A percentile compares a stretch with the other conserved stretches of the same genome.
Evolutionary conservation across 306 rosid genomes (phyloP).

Genomic region (Rosa rugosa): DNA sequence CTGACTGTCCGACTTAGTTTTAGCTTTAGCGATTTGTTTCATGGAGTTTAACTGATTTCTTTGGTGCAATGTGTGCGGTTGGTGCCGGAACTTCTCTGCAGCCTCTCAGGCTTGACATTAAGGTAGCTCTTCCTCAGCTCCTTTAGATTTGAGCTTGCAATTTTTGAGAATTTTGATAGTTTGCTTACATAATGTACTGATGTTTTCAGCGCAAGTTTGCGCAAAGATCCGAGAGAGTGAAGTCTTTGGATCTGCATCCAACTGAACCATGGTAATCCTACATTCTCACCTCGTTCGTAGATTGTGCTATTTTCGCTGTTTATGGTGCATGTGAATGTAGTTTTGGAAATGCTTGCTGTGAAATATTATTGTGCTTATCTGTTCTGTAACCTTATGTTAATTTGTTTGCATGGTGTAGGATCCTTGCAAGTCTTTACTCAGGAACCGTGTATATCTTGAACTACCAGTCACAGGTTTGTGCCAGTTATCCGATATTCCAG

Average conservation of each 20-base stretch:
- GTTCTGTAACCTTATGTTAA: too few species aligned
- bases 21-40: background rate
- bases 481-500: background rate
- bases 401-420: conserved; percentile 47
- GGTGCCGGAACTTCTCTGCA: conserved; percentile 16
- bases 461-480: conserved; percentile 87
- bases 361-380: background rate
- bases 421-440: conserved; percentile 90
- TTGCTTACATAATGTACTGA: conserved; percentile 1
- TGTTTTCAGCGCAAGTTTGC: conserved; percentile 32
- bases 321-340: background rate
- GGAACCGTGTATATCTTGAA: conserved; percentile 95
- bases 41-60: conserved; percentile 5
- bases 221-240: conserved; percentile 36
- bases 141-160: conserved; percentile 3
- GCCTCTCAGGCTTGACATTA: conserved; percentile 41
- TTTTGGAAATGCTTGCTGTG: background rate
- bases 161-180: background rate
- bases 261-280: conserved; percentile 37
- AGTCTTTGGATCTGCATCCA: conserved; percentile 44
- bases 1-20: background rate
- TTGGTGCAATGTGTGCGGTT: background rate
- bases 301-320: background rate
- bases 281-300: background rate
- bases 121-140: conserved; percentile 15